Conservation (phyloP, 1,139 yeast species). For the Saccharomyces pastorianus region DNA sequence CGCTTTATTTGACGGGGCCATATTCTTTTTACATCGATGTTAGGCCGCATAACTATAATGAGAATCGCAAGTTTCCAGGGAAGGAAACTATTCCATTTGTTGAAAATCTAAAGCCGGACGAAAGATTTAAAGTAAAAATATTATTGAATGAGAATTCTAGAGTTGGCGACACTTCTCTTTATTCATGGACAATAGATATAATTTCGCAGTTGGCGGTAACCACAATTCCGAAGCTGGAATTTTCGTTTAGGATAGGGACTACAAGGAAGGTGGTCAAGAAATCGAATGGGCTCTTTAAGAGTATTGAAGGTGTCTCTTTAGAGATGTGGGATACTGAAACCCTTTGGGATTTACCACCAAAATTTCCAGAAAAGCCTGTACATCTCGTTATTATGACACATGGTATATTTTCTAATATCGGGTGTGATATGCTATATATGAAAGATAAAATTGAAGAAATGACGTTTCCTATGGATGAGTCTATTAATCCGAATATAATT, state of each 20-base stretch:
- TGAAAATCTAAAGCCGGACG: constrained; percentile 46
- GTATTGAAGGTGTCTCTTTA: constrained; percentile 29
- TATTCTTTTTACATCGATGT: constrained; percentile 53
- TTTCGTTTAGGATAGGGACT: constrained; percentile 25
- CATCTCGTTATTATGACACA: constrained; percentile 57
- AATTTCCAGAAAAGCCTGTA: constrained; percentile 38
- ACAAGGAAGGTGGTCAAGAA: constrained; percentile 14
- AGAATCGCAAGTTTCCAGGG: constrained; percentile 30
- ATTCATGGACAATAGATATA: constrained; percentile 51
- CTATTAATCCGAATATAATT: constrained; percentile 37
- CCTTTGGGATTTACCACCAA: constrained; percentile 46
- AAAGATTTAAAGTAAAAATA: constrained; percentile 44
- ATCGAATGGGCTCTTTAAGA: constrained; percentile 5
- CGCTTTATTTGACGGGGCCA: constrained; percentile 55
- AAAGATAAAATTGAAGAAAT: constrained; percentile 47
- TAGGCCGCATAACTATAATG: constrained; percentile 44
- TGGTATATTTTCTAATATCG: constrained; percentile 58
- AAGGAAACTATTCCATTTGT: constrained; percentile 32
- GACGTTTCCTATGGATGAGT: constrained; percentile 15
- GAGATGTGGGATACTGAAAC: constrained; percentile 41
- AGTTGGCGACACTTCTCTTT: constrained; percentile 20
- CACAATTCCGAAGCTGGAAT: constrained; percentile 33
- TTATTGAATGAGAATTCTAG: constrained; percentile 37
- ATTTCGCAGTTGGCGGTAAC: constrained; percentile 46
- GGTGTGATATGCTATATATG: constrained; percentile 55